These are phyloP conservation scores for Lactifluus hygrophoroides DNA, from an alignment of 768 basidiomycete genomes.

Conservation along the genomic window DNA sequence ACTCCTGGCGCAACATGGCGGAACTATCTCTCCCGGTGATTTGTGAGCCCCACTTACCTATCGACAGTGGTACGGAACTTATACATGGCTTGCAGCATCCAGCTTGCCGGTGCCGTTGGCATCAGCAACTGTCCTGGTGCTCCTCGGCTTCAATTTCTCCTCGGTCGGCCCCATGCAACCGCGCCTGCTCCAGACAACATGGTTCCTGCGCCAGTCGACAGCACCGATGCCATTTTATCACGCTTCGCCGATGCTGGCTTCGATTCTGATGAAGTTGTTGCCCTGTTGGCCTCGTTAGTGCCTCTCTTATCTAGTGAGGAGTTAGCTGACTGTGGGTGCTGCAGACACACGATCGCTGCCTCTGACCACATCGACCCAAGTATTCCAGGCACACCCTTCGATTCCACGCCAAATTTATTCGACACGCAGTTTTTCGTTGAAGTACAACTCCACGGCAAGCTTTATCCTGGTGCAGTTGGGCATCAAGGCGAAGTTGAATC, in stretches of 20 bases:
- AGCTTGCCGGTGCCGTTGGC: slow-evolving; percentile 31
- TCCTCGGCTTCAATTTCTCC: slow-evolving; percentile 31
- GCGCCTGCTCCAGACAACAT: slow-evolving; percentile 25
- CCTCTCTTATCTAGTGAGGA: slow-evolving; percentile 16
- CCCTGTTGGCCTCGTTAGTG: slow-evolving; percentile 29
- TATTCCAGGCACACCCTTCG: slow-evolving; percentile 34
- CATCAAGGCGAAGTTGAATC: not conserved
- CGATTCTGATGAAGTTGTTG: slow-evolving; percentile 28
- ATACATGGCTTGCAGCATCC: slow-evolving; percentile 22
- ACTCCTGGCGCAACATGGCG: slow-evolving; percentile 30
- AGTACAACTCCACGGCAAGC: slow-evolving; percentile 15
- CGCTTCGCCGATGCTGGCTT: slow-evolving; percentile 32
- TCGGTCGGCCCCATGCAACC: slow-evolving; percentile 30
- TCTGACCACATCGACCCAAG: slow-evolving; percentile 23
- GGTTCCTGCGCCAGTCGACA: slow-evolving; percentile 29
- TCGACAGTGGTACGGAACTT: not conserved
- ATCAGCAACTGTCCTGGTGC: slow-evolving; percentile 34
- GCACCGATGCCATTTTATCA: slow-evolving; percentile 22
- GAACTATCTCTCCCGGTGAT: slow-evolving; percentile 33
- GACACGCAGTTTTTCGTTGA: slow-evolving; percentile 25
- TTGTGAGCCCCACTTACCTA: slow-evolving; percentile 29
- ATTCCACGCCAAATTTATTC: slow-evolving; percentile 28
- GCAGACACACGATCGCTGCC: slow-evolving; percentile 19
- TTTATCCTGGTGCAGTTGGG: not conserved
- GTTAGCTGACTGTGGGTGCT: slow-evolving; percentile 3